These are phyloP conservation scores for Fusarium sp. DNA, from an alignment of 2,329 filamentous ascomycete species.

Conservation along the genomic window DNA sequence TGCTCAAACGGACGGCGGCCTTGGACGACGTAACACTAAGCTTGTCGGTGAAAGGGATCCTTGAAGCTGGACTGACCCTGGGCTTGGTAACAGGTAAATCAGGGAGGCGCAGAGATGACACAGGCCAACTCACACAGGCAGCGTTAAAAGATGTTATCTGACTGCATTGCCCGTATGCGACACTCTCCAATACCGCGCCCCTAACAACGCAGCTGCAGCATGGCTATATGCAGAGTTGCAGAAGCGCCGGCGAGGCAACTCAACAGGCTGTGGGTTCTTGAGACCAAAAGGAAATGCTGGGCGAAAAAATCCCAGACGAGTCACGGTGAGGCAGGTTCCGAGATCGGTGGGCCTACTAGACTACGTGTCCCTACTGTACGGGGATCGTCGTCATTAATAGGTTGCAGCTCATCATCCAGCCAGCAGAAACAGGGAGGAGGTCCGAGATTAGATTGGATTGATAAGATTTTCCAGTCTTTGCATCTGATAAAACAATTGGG, in stretches of 20 bases:
- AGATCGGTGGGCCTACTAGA: conserved; percentile 28
- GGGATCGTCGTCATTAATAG: conserved; percentile 5
- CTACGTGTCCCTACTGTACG: background rate
- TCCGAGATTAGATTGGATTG: conserved; percentile 48
- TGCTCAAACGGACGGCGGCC: background rate
- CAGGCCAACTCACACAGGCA: conserved; percentile 21
- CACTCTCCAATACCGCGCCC: conserved; percentile 1
- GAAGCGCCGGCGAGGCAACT: conserved; percentile 15
- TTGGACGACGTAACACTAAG: background rate
- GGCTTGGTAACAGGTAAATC: conserved; percentile 10
- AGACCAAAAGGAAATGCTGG: conserved; percentile 12
- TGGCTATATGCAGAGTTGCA: conserved; percentile 10
- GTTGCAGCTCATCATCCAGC: conserved; percentile 19
- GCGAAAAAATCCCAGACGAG: conserved; percentile 4
- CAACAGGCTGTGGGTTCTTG: conserved; percentile 6
- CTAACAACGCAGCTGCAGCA: conserved; percentile 3
- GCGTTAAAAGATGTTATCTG: conserved; percentile 12
- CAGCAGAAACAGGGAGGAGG: conserved; percentile 7
- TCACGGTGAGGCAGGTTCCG: conserved; percentile 19
- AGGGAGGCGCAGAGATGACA: conserved; percentile 23
- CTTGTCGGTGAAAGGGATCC: conserved; percentile 38
- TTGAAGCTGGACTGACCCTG: conserved; percentile 1
- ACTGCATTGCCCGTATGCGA: conserved; percentile 14
- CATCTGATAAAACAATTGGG: conserved; percentile 35
- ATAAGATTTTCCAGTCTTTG: conserved; percentile 37